These are phyloP conservation scores for Ophiocordyceps unilateralis DNA, from an alignment of 2,329 filamentous ascomycete genomes.

Conservation along the genomic window DNA sequence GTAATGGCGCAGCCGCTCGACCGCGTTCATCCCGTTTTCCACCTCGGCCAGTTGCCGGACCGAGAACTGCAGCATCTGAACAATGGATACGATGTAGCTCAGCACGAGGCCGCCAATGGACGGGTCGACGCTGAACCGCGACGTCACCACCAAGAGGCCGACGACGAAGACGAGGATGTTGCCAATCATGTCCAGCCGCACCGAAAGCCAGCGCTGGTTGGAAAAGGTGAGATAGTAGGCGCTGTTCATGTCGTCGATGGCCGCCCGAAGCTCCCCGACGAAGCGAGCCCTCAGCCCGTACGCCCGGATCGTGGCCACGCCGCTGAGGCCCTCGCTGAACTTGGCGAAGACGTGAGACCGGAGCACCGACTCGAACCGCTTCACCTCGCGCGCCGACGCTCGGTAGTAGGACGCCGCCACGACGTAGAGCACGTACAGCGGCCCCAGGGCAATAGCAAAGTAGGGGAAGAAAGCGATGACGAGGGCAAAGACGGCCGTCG, in stretches of 20 bases:
- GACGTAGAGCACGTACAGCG: conserved; percentile 59
- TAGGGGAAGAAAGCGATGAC: conserved; percentile 95
- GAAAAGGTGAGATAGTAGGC: conserved; percentile 92
- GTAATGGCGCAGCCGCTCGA: conserved; percentile 83
- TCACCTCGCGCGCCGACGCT: conserved; percentile 80
- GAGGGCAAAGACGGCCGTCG: conserved; percentile 67
- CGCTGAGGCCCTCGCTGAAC: conserved; percentile 76
- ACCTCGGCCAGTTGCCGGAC: conserved; percentile 88
- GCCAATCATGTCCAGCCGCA: conserved; percentile 71
- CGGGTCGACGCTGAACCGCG: conserved; percentile 68
- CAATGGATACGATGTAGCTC: conserved; percentile 83
- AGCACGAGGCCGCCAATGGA: conserved; percentile 78
- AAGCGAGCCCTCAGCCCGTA: conserved; percentile 73
- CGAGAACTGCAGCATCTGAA: conserved; percentile 91
- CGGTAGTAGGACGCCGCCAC: conserved; percentile 79
- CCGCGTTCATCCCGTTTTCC: conserved; percentile 96
- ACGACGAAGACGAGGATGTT: conserved; percentile 73
- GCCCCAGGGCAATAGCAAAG: conserved; percentile 47
- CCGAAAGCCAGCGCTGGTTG: conserved; percentile 84
- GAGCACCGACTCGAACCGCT: conserved; percentile 80
- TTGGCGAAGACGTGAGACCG: conserved; percentile 79
- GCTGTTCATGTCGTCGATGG: conserved; percentile 82
- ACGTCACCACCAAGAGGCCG: conserved; percentile 82
- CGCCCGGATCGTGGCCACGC: conserved; percentile 71
- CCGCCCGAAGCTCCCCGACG: conserved; percentile 44